Conservation (phyloP, 2,329 filamentous ascomycete species). For the Aureobasidium vineae region DNA sequence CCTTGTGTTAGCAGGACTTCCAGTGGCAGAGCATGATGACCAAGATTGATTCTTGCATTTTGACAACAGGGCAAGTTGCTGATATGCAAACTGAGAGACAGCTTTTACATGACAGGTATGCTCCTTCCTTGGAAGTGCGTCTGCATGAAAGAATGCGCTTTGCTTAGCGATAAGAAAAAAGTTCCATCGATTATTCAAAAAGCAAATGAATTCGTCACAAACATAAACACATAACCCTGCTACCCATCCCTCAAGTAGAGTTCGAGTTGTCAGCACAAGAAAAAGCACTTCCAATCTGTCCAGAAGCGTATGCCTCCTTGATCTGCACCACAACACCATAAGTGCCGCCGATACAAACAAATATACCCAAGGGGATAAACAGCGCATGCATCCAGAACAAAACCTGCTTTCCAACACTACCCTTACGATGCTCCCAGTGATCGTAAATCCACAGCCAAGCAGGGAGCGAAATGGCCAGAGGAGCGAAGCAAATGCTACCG, state of each 20-base stretch:
- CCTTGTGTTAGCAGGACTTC: no score
- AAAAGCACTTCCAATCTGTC: slow-evolving; percentile 49
- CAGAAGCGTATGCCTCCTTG: slow-evolving; percentile 52
- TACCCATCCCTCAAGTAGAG: slow-evolving; percentile 3
- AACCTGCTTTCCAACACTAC: slow-evolving; percentile 38
- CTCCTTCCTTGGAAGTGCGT: background rate
- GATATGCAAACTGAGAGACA: no score
- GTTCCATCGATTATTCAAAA: background rate
- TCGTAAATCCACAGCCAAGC: slow-evolving; percentile 55
- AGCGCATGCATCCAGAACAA: slow-evolving; percentile 45
- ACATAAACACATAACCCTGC: background rate
- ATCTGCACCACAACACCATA: slow-evolving; percentile 53
- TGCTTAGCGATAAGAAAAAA: no score
- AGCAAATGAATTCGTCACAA: background rate
- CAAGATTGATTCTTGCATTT: no score
- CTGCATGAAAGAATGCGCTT: background rate
- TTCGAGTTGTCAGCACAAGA: slow-evolving; percentile 51
- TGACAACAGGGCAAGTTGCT: no score
- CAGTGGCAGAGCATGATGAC: no score
- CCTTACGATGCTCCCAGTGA: slow-evolving; percentile 45
- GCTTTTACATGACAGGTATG: no score
- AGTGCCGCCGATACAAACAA: slow-evolving; percentile 51
- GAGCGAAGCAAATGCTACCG: slow-evolving; percentile 53
- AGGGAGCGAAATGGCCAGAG: slow-evolving; percentile 50
- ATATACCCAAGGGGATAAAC: slow-evolving; percentile 48